Conservation (phyloP, 768 basidiomycete species). For the Kwoniella newhampshirensis region DNA sequence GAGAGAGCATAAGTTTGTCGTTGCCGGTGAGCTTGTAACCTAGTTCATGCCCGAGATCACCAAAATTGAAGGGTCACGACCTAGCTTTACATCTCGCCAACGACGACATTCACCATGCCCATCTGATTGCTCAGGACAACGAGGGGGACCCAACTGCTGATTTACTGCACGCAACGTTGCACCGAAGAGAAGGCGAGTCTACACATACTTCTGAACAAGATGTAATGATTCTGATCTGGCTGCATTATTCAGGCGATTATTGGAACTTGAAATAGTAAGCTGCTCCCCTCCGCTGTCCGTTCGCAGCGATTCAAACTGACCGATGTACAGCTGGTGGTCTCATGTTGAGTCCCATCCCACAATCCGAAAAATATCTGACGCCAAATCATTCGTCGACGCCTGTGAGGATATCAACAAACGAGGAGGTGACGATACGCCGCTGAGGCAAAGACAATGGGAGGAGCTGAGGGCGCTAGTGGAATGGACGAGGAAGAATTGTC, state of each 20-base stretch:
- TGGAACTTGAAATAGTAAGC: conserved; percentile 52
- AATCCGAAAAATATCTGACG: conserved; percentile 21
- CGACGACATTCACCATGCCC: conserved; percentile 47
- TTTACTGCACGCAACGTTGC: conserved; percentile 48
- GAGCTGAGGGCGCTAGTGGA: conserved; percentile 42
- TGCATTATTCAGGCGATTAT: conserved; percentile 38
- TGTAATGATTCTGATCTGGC: background rate
- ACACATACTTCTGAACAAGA: background rate
- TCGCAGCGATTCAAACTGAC: background rate
- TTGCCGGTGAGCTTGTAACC: conserved; percentile 47
- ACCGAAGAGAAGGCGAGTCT: conserved; percentile 47
- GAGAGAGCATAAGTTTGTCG: conserved; percentile 37
- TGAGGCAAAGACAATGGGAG: conserved; percentile 45
- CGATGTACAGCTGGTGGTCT: conserved; percentile 41
- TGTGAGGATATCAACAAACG: conserved; percentile 34
- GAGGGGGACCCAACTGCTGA: conserved; percentile 49
- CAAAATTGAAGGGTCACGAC: background rate
- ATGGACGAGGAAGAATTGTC: conserved; percentile 47
- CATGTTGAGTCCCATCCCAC: conserved; percentile 41
- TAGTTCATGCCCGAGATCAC: background rate
- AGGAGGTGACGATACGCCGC: conserved; percentile 17
- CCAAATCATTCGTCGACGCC: conserved; percentile 45
- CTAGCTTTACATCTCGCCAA: conserved; percentile 48
- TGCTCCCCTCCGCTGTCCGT: background rate
- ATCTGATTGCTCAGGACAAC: conserved; percentile 46